Evolutionary conservation across 495 filamentous ascomycete genomes (phyloP).

Genomic region (Talaromyces borbonicus): DNA sequence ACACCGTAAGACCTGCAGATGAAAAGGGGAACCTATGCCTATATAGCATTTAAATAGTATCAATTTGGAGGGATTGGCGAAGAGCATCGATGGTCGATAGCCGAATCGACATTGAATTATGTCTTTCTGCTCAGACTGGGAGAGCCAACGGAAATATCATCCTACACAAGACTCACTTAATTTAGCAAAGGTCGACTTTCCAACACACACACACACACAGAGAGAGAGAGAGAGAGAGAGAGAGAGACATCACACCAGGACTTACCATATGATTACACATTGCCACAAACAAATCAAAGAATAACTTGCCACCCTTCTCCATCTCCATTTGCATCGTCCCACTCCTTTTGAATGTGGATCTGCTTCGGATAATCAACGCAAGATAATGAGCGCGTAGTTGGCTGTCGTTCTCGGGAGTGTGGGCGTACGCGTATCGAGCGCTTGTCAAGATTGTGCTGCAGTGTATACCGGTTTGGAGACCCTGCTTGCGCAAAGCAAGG

Average conservation of each 20-base stretch:
- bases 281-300: conserved; percentile 90
- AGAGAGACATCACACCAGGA: conserved; percentile 12
- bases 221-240: conserved; percentile 6
- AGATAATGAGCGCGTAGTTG: conserved; percentile 86
- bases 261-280: conserved; percentile 77
- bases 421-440: conserved; percentile 77
- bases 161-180: no score
- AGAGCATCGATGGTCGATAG: no score
- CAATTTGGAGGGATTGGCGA: no score
- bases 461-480: conserved; percentile 70
- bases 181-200: not conserved
- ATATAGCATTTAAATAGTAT: no score
- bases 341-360: conserved; percentile 81
- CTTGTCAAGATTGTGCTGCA: conserved; percentile 74
- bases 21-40: no score
- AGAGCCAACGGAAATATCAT: conserved; percentile 17
- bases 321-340: conserved; percentile 97
- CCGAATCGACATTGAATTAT: no score
- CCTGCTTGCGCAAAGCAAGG: conserved; percentile 76
- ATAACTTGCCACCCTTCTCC: conserved; percentile 74
- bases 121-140: conserved; percentile 4
- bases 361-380: conserved; percentile 77
- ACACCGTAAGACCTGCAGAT: no score
- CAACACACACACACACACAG: not conserved
- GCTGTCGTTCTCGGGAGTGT: conserved; percentile 82